phyloP scores from a whole-genome alignment of 2,329 filamentous ascomycete genomes.

The Shiraia sp. region DNA sequence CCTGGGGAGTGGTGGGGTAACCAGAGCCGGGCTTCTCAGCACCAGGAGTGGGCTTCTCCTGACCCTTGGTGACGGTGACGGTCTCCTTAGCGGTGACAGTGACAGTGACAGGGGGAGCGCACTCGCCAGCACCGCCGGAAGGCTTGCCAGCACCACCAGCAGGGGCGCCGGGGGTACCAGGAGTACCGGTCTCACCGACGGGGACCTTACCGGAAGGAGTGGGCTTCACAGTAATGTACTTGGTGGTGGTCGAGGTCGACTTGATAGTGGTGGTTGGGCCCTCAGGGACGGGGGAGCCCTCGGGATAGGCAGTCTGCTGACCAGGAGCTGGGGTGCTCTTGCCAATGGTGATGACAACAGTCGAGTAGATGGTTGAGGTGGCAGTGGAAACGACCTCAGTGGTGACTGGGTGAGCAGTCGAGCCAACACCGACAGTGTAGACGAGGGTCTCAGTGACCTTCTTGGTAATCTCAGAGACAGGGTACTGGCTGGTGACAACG shows the following conservation, averaged over 20 bases:
- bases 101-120: conserved; percentile 40
- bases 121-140: conserved; percentile 17
- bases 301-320: conserved; percentile 6
- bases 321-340: conserved; percentile 20
- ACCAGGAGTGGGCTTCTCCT: conserved; percentile 11
- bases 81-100: conserved; percentile 45
- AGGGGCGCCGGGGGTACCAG: conserved; percentile 11
- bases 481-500: conserved; percentile 20
- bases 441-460: conserved; percentile 49
- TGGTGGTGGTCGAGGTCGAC: conserved; percentile 40
- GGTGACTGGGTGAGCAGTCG: conserved; percentile 51
- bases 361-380: conserved; percentile 40
- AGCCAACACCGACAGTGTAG: conserved; percentile 47
- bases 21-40: conserved; percentile 14
- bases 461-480: conserved; percentile 33
- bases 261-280: conserved; percentile 31
- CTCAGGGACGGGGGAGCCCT: conserved; percentile 14
- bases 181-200: conserved; percentile 12
- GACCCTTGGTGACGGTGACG: conserved; percentile 40
- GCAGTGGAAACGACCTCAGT: conserved; percentile 37
- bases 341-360: conserved; percentile 31
- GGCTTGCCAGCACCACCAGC: conserved; percentile 15
- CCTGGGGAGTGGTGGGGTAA: conserved; percentile 13
- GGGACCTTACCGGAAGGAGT: conserved; percentile 20
- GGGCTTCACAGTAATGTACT: conserved; percentile 41